These are phyloP conservation scores for Bromus sterilis DNA, from an alignment of 176 grass and related monocot species.

Conservation along the genomic window DNA sequence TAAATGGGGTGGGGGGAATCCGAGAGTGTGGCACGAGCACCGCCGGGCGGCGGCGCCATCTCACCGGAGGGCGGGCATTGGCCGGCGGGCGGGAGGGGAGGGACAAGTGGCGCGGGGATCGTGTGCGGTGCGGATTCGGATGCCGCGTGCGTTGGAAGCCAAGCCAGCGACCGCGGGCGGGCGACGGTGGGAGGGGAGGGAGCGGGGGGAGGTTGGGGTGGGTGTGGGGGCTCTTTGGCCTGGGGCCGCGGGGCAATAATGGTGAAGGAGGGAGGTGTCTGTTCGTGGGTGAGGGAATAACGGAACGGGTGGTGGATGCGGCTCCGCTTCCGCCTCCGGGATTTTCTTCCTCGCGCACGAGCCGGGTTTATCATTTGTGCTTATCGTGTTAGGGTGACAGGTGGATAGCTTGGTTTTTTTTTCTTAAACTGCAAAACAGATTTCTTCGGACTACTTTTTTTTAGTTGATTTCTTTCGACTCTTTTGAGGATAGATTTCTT, in stretches of 20 bases:
- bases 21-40: not conserved
- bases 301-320: conserved; percentile 8
- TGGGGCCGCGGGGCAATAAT: not conserved
- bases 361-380: too few relatives aligned
- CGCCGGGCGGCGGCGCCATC: conserved; percentile 39
- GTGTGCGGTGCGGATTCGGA: conserved; percentile 25
- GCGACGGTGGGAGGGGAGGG: not conserved
- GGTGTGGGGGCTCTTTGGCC: not conserved
- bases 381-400: too few relatives aligned
- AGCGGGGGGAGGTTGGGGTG: not conserved
- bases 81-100: not conserved
- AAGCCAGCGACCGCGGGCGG: not conserved
- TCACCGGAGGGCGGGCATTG: conserved; percentile 11
- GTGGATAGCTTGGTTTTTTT: too few relatives aligned
- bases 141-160: conserved; percentile 40
- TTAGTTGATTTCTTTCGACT: too few relatives aligned
- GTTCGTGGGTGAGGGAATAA: not conserved
- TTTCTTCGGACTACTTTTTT: too few relatives aligned
- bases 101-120: conserved; percentile 30
- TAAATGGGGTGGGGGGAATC: conserved; percentile 20
- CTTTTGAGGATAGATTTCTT: too few relatives aligned
- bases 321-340: not conserved
- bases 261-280: not conserved
- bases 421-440: too few relatives aligned
- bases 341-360: conserved; percentile 12